phyloP scores from a whole-genome alignment of 2,329 filamentous ascomycete species.

The Scedosporium boydii region DNA sequence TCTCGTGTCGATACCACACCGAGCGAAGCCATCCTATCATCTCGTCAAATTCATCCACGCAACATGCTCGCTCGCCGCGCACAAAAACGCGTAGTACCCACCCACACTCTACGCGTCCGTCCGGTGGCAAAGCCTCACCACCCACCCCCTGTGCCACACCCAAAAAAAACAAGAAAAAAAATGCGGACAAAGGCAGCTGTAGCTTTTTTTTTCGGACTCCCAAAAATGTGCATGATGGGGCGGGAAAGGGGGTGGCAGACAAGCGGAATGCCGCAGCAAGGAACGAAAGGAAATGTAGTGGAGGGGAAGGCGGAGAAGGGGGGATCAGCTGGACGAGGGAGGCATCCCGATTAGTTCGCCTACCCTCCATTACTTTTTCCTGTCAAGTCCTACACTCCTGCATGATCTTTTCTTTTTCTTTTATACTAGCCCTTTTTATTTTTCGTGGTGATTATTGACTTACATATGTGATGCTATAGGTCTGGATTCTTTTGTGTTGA shows the following conservation, averaged over 20 bases:
- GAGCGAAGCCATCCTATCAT: background rate
- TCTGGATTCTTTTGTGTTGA: too few relatives aligned
- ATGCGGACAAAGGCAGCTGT: too few relatives aligned
- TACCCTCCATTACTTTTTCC: background rate
- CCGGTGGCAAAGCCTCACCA: too few relatives aligned
- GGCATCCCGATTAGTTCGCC: background rate
- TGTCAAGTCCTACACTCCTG: background rate
- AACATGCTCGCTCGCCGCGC: background rate
- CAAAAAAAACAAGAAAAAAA: too few relatives aligned
- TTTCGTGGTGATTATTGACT: background rate
- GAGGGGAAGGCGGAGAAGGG: background rate
- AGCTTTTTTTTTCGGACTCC: background rate
- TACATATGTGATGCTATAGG: too few relatives aligned
- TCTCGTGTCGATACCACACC: background rate
- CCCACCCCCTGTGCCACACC: too few relatives aligned
- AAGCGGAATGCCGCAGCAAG: background rate
- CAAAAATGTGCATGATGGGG: too few relatives aligned
- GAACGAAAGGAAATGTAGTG: background rate
- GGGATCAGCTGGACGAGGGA: background rate
- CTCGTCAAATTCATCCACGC: background rate
- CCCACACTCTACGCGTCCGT: too few relatives aligned
- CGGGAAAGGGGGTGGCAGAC: background rate
- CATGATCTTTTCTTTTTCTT: background rate
- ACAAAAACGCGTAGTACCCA: too few relatives aligned
- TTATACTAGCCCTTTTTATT: background rate